Evolutionary conservation across 306 rosid genomes (phyloP).

Genomic region (Cicer cuneatum): DNA sequence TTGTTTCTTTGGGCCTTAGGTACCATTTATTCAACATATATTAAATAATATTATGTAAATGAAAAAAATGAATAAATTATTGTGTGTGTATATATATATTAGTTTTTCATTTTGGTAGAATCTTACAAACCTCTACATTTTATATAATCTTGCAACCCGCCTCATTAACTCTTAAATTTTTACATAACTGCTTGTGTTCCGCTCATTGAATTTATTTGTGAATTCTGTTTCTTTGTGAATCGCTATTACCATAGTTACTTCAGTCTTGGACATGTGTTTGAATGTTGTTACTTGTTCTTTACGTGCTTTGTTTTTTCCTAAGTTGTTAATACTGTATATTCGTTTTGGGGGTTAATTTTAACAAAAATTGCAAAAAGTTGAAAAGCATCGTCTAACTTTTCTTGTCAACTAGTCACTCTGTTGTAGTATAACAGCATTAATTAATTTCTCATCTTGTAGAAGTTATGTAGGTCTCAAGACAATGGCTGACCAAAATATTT

Average conservation of each 20-base stretch:
- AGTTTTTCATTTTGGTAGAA: background rate
- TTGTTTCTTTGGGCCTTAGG: no score
- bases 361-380: background rate
- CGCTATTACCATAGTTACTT: background rate
- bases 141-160: background rate
- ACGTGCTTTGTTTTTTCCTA: background rate
- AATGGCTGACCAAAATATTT: constrained; percentile 9
- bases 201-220: background rate
- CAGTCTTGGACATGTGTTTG: background rate
- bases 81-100: background rate
- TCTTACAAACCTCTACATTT: background rate
- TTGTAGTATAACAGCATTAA: constrained; percentile 8
- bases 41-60: background rate
- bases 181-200: background rate
- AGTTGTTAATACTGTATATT: background rate
- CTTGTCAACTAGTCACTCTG: background rate
- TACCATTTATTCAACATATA: background rate
- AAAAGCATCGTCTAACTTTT: constrained; percentile 2
- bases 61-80: background rate
- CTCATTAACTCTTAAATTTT: background rate
- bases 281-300: constrained; percentile 13
- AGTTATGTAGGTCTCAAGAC: constrained; percentile 15
- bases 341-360: background rate
- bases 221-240: constrained; percentile 18
- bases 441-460: background rate